These are phyloP conservation scores for Dactylellina haptotyla DNA, from an alignment of 2,329 filamentous ascomycete genomes.

Conservation along the genomic window DNA sequence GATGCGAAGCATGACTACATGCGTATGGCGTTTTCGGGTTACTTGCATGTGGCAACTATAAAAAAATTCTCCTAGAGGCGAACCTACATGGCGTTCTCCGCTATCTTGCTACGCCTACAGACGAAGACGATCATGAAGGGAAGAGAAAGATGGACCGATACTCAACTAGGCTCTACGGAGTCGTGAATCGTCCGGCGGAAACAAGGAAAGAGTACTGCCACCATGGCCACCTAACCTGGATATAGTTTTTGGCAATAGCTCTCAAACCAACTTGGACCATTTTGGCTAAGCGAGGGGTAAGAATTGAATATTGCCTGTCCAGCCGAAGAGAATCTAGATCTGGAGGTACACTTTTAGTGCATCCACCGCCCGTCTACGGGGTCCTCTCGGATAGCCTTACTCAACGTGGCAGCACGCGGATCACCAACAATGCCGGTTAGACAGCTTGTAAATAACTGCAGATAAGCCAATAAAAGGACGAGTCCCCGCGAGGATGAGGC, in stretches of 20 bases:
- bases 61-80: not conserved
- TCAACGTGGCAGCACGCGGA: slow-evolving; percentile 11
- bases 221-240: slow-evolving; percentile 4
- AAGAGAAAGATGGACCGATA: not conserved
- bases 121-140: not conserved
- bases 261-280: slow-evolving; percentile 1
- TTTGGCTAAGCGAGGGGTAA: slow-evolving; percentile 12
- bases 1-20: not conserved
- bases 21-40: slow-evolving; percentile 4
- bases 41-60: not conserved
- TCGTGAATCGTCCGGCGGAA: slow-evolving; percentile 31
- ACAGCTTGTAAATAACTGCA: not conserved
- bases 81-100: not conserved
- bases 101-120: not conserved
- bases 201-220: slow-evolving; percentile 24
- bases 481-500: not conserved
- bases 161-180: slow-evolving; percentile 8
- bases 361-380: slow-evolving; percentile 25
- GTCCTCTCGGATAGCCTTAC: slow-evolving; percentile 14
- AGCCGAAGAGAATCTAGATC: slow-evolving; percentile 38
- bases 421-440: slow-evolving; percentile 6
- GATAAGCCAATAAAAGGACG: slow-evolving; percentile 20
- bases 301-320: slow-evolving; percentile 9
- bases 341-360: slow-evolving; percentile 1
- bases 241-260: slow-evolving; percentile 2